These are phyloP conservation scores for Cryptococcus sp. DNA, from an alignment of 1,284 basidiomycete species.

Conservation along the genomic window DNA sequence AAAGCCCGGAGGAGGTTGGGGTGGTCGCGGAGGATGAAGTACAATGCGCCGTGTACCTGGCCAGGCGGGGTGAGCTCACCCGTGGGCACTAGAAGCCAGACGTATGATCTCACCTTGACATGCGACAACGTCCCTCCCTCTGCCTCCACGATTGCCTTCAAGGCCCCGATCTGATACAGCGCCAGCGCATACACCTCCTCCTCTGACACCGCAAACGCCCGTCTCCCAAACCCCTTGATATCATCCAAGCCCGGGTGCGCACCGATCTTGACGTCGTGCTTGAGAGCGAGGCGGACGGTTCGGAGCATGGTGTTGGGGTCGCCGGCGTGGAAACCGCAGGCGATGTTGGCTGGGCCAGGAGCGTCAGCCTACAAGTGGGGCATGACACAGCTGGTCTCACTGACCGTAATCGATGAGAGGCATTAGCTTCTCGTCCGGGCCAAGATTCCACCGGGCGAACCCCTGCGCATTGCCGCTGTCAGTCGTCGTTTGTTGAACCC, in stretches of 20 bases:
- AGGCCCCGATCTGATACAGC: slow-evolving; percentile 1
- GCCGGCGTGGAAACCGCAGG: slow-evolving; percentile 1
- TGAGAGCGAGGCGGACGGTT: not conserved
- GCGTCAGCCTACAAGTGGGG: not conserved
- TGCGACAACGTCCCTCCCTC: slow-evolving; percentile 1
- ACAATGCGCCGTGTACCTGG: not conserved
- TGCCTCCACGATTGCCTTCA: not conserved
- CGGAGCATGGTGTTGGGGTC: slow-evolving; percentile 1
- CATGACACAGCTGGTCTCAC: not conserved
- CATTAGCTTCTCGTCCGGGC: not conserved
- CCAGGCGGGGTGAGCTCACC: not conserved
- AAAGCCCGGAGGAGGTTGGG: not conserved
- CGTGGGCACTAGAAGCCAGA: not conserved
- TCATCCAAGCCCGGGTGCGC: not conserved
- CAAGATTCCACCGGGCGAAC: not conserved
- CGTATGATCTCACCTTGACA: not conserved
- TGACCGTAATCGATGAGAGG: not conserved
- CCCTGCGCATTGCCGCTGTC: too few species aligned
- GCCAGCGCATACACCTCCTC: not conserved
- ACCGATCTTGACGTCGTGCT: not conserved
- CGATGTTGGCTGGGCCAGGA: not conserved
- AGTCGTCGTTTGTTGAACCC: too few species aligned
- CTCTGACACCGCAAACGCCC: not conserved
- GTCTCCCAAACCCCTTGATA: slow-evolving; percentile 1
- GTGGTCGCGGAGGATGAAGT: slow-evolving; percentile 1